Evolutionary conservation across 2,329 filamentous ascomycete genomes (phyloP).

Genomic region (Dryadomyces quercus-mongolicae): DNA sequence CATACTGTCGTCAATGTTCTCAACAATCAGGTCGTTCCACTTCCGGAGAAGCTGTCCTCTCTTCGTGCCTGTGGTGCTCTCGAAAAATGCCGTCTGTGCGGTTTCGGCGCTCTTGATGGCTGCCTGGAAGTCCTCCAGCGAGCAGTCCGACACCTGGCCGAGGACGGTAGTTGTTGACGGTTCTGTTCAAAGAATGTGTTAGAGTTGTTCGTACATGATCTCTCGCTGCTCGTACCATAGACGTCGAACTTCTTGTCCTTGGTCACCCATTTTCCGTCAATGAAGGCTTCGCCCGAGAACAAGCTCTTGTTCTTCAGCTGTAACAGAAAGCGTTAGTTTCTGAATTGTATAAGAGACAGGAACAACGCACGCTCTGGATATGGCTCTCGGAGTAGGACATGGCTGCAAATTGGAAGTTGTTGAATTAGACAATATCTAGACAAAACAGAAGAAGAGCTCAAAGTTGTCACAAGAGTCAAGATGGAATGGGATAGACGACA

Average conservation of each 20-base stretch:
- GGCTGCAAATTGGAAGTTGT: neutral
- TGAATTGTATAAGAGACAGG: no score
- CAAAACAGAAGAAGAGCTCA: no score
- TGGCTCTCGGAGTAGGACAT: neutral
- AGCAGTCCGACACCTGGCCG: conserved; percentile 38
- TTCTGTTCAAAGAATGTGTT: conserved; percentile 18
- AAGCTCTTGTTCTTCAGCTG: conserved; percentile 7
- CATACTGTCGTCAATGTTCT: conserved; percentile 46
- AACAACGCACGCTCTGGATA: neutral
- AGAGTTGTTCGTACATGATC: neutral
- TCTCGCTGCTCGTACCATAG: conserved; percentile 2
- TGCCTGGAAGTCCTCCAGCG: conserved; percentile 31
- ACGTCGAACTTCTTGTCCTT: conserved; percentile 6
- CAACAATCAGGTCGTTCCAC: conserved; percentile 56
- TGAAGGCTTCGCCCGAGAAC: conserved; percentile 4
- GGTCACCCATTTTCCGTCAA: conserved; percentile 7
- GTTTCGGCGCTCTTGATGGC: conserved; percentile 35
- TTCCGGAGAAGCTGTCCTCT: conserved; percentile 38
- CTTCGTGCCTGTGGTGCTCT: conserved; percentile 30
- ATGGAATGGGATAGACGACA: no score
- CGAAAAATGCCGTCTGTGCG: conserved; percentile 35
- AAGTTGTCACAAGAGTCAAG: no score
- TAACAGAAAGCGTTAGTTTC: neutral
- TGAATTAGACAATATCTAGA: no score
- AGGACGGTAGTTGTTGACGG: conserved; percentile 34